Conservation (phyloP, 2,329 filamentous ascomycete species). For the Diaporthe sp. region DNA sequence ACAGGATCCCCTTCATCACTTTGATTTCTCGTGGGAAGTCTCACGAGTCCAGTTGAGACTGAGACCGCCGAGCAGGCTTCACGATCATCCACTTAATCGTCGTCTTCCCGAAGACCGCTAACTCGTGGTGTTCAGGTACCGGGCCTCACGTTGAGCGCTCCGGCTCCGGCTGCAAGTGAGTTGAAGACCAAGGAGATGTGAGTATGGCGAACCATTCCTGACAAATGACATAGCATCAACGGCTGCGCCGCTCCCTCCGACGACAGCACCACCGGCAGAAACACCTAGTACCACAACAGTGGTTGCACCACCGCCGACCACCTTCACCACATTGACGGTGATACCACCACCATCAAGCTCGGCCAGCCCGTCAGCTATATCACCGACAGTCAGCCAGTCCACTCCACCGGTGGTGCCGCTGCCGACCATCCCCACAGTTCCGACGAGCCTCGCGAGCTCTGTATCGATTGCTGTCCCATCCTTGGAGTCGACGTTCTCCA, state of each 20-base stretch:
- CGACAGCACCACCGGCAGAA: not conserved
- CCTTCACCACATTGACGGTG: not conserved
- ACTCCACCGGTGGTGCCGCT: not conserved
- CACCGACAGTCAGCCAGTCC: not conserved
- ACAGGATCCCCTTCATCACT: no score
- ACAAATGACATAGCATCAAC: slow-evolving; percentile 8
- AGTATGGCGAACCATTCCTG: not conserved
- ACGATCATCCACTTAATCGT: not conserved
- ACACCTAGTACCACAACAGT: not conserved
- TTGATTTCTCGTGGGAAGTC: no score
- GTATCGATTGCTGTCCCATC: not conserved
- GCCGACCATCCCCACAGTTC: not conserved
- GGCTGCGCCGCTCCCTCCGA: slow-evolving; percentile 6
- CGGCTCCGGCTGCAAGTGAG: slow-evolving; percentile 13
- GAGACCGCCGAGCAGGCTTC: no score
- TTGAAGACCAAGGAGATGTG: not conserved
- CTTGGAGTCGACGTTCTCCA: not conserved
- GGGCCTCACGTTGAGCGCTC: slow-evolving; percentile 19
- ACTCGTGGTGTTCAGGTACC: not conserved
- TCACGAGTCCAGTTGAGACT: not conserved
- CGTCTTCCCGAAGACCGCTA: not conserved
- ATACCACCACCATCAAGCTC: not conserved
- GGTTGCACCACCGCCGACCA: slow-evolving; percentile 2
- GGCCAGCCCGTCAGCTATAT: not conserved
- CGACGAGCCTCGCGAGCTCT: not conserved